phyloP scores from a whole-genome alignment of 495 filamentous ascomycete species.

The Podospora pseudoanserina region DNA sequence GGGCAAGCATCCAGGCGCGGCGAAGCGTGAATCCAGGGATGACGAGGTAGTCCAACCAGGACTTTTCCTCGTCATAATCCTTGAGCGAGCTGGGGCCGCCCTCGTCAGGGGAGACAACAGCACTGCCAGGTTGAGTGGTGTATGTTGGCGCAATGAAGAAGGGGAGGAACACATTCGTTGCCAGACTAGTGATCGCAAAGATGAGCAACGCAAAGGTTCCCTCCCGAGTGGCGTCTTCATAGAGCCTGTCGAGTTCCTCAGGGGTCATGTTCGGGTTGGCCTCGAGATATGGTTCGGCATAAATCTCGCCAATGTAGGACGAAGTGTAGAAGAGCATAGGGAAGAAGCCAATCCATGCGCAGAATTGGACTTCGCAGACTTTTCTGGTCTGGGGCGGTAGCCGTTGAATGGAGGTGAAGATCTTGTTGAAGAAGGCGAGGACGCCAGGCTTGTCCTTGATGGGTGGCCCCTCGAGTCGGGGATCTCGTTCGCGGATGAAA shows the following conservation, averaged over 20 bases:
- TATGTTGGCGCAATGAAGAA: conserved; percentile 78
- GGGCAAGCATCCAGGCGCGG: conserved; percentile 77
- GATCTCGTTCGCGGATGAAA: conserved; percentile 73
- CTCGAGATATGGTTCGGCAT: conserved; percentile 74
- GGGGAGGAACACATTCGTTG: conserved; percentile 74
- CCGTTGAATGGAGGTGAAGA: conserved; percentile 68
- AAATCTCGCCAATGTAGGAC: conserved; percentile 86
- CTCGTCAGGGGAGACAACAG: conserved; percentile 22
- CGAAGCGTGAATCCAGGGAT: conserved; percentile 80
- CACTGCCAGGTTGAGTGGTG: conserved; percentile 36
- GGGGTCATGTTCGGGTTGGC: conserved; percentile 70
- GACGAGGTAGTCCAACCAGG: conserved; percentile 55
- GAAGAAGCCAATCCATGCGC: conserved; percentile 93
- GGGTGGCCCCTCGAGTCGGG: conserved; percentile 62
- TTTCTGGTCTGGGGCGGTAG: conserved; percentile 75
- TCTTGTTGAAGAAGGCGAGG: conserved; percentile 69
- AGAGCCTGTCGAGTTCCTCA: conserved; percentile 67
- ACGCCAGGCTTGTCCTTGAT: conserved; percentile 58
- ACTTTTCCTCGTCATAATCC: conserved; percentile 34
- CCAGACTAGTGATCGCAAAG: conserved; percentile 76
- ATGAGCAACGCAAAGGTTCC: conserved; percentile 85
- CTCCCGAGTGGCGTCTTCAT: conserved; percentile 76
- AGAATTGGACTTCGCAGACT: conserved; percentile 84
- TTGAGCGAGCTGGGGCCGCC: conserved; percentile 21
- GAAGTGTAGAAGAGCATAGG: conserved; percentile 92